A percentile compares a stretch with the other conserved stretches of the same genome.
Evolutionary conservation across 2,329 filamentous ascomycete genomes (phyloP).

Genomic region (Aureobasidium sp.): DNA sequence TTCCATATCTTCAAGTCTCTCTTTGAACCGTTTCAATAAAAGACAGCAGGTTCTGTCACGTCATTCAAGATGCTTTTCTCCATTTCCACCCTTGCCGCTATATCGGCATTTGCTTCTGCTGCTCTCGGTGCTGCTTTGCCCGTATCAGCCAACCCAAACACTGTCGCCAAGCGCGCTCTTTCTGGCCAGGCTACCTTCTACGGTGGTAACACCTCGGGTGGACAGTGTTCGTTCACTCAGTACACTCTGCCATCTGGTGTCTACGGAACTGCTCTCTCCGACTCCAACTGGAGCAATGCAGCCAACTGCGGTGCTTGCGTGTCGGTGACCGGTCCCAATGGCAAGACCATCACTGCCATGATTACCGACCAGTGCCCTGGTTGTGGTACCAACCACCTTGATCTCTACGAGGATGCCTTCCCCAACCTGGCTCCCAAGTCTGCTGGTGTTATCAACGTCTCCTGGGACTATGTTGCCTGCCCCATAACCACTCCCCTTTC

Average conservation of each 20-base stretch:
- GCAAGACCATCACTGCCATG: slow-evolving; percentile 58
- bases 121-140: slow-evolving; percentile 16
- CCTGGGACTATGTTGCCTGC: slow-evolving; percentile 27
- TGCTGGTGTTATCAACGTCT: slow-evolving; percentile 44
- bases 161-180: slow-evolving; percentile 15
- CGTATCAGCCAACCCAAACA: slow-evolving; percentile 8
- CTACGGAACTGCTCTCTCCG: slow-evolving; percentile 56
- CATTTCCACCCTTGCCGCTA: slow-evolving; percentile 17
- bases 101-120: slow-evolving; percentile 19
- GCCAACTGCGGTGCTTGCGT: slow-evolving; percentile 57
- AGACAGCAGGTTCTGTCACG: slow-evolving; percentile 17
- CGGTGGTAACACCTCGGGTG: slow-evolving; percentile 29
- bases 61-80: slow-evolving; percentile 19
- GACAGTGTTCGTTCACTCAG: slow-evolving; percentile 56
- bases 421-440: slow-evolving; percentile 37
- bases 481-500: slow-evolving; percentile 19
- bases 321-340: slow-evolving; percentile 47
- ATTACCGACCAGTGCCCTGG: slow-evolving; percentile 53
- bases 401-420: slow-evolving; percentile 50
- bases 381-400: slow-evolving; percentile 48
- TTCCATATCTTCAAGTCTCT: neutral
- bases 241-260: slow-evolving; percentile 55
- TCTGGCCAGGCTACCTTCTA: slow-evolving; percentile 24
- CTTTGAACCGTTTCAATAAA: neutral
- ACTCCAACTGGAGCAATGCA: slow-evolving; percentile 49